Conservation (phyloP, 192 early-diverging fungal species). For the Coemansia biformis region DNA sequence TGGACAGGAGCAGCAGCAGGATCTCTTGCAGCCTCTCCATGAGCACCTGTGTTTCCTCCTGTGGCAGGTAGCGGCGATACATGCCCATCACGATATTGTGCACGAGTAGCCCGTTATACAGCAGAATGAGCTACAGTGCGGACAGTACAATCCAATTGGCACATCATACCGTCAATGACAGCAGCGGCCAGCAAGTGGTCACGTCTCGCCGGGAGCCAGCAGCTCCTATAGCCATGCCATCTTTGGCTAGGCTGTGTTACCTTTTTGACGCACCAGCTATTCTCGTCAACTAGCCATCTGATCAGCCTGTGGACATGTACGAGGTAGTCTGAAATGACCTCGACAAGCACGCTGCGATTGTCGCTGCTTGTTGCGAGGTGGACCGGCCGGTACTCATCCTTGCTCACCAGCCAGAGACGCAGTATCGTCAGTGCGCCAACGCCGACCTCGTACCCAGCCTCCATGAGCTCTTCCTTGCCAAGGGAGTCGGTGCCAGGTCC, state of each 20-base stretch:
- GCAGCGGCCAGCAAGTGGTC: too few relatives aligned
- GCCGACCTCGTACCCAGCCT: conserved; percentile 18
- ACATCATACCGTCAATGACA: too few relatives aligned
- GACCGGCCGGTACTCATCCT: conserved; percentile 33
- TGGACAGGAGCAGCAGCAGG: conserved; percentile 14
- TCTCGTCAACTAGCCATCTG: conserved; percentile 24
- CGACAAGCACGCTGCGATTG: neutral
- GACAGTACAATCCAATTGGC: too few relatives aligned
- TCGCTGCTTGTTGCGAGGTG: conserved; percentile 8
- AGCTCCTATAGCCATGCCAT: too few relatives aligned
- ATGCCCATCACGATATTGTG: conserved; percentile 23
- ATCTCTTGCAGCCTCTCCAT: conserved; percentile 24
- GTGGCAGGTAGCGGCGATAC: conserved; percentile 18
- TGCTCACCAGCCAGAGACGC: conserved; percentile 34
- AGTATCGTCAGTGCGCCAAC: conserved; percentile 31
- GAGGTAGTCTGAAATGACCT: conserved; percentile 15
- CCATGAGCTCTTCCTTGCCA: conserved; percentile 9
- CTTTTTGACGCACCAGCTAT: conserved; percentile 29
- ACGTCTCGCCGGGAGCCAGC: too few relatives aligned
- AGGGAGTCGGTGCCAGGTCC: conserved; percentile 1
- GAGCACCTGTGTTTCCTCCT: conserved; percentile 1
- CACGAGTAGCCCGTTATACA: conserved; percentile 36
- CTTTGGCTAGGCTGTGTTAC: too few relatives aligned
- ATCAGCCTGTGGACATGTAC: conserved; percentile 20
- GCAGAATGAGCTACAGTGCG: conserved; percentile 25